Evolutionary conservation across 805 yeast species (phyloP), one percentile per base, ranked within the genome.

Genomic region (Kluyveromyces wickerhamii): DNA sequence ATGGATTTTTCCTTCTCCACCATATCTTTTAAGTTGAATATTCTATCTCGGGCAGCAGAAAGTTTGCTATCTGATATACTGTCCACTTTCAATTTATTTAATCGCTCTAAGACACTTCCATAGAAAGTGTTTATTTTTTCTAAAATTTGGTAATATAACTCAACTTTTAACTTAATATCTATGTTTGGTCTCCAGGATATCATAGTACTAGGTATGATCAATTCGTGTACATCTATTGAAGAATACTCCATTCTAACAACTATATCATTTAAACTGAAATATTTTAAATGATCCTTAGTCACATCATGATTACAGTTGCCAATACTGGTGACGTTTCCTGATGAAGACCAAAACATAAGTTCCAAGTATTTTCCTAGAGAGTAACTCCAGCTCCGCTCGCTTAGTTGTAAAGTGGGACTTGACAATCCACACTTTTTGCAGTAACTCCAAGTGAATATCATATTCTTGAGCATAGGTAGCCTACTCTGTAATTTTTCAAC

Each of bases 351-450:
- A 52, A 88, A 88, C 20, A 81, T 66, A 15, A 88, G 63, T 60
- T 92, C 97, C 16, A 92, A 63, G 52, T 83, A 92, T 52, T 94
- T 94, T 0, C 97, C 98, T 58, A 92, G 79, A 0, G 97, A 89
- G 43, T 78, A 79, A 49, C 79, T 86, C 79, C 94, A 88, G 0
- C 96, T 78, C 25, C 77, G 77, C 32, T 86, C 89, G 47, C 83
- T 81, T 79, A 94, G 75, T 13, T 84, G 83, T 10, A 79, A 61
- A 5, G 81, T 76, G 0, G 96, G 92, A 2, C 94, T 77, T 0
- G 79, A 66, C 23, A 68, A 71, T 10, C 77, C 72, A 55, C 99
- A 92, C 32, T 66, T 68, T 38, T 80, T 83, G 56, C 99, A 92
- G 44, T 71, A 77, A 52, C 94, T 83, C 98, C 98, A 92, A 65